Base-by-base conservation (phyloP, 2,329 filamentous ascomycete species). In the Didymella pomorum region DNA sequence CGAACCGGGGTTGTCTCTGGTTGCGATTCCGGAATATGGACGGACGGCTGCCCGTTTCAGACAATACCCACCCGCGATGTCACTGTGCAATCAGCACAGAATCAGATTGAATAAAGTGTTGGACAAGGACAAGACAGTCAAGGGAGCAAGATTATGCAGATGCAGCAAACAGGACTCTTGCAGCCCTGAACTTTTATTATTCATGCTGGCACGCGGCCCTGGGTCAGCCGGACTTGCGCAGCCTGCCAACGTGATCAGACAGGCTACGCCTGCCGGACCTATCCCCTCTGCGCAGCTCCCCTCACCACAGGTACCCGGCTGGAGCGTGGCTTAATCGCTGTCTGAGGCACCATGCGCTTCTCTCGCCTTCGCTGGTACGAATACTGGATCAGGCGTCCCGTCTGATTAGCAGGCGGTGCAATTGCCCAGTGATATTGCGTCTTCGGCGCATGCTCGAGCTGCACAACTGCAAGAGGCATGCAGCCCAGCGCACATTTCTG, bases 1-100 rank as follows among this genome's bases (percentile, higher is more conserved):
- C 52, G 66, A 43, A 48, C 66, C 61, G 65, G 61, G 61, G 58
- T 63, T 65, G 67, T 63, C 63, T 53, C 18, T 39, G n/a, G n/a
- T 53, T 63, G 49, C 44, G 56, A 42, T 23, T 31, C 53, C 48
- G 50, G 47, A 45, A 47, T 25, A 41, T 26, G 51, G 31, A 35
- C 31, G 31, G 31, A 35, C 31, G 16, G 33, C 25, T 51, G 28
- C 49, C 56, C 43, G 49, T 58, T 58, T 58, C 56, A 58, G 56
- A 49, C 55, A 31, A 20, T 47, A 45, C 49, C 56, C 47, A 55
- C 57, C 16, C 4, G 52, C 57, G 5, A 56, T 60, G 57, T 52
- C 47, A 54, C 51, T 33, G 28, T 50, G 41, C 46, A 42, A 51
- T 54, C 51, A 23, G 39, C 31, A 21, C 43, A 23, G 37, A 18